Percentiles rank a stretch among this genome's conserved stretches.
Evolutionary conservation across 2,329 filamentous ascomycete species (phyloP).

Genomic region (Fusarium veterinarium): DNA sequence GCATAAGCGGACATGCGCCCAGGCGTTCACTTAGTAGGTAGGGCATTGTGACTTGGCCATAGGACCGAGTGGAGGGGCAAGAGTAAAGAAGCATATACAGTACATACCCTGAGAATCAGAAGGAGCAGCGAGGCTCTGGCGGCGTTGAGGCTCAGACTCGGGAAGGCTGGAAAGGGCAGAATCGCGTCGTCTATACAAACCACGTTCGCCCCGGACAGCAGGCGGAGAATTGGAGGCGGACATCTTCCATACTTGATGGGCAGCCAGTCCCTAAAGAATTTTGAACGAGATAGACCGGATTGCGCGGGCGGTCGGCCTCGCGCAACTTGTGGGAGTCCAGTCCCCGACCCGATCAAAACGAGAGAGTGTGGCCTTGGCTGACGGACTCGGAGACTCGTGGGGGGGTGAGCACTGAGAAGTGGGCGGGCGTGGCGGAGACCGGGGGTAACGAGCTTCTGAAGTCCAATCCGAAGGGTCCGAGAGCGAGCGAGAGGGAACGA

Average conservation of each 20-base stretch:
- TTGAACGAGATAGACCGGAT: conserved; percentile 32
- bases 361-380: conserved; percentile 37
- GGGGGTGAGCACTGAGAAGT: conserved; percentile 30
- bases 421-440: conserved; percentile 35
- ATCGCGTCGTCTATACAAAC: conserved; percentile 42
- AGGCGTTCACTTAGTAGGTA: conserved; percentile 15
- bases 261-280: conserved; percentile 37
- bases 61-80: conserved; percentile 2
- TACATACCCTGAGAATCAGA: conserved; percentile 49
- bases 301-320: conserved; percentile 44
- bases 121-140: conserved; percentile 42
- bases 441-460: conserved; percentile 21
- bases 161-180: conserved; percentile 41
- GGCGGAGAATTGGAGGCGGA: conserved; percentile 46
- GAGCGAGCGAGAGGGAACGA: conserved; percentile 16
- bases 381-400: conserved; percentile 30
- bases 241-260: conserved; percentile 53
- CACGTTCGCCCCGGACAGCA: conserved; percentile 44
- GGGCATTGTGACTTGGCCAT: conserved; percentile 17
- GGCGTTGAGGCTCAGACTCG: conserved; percentile 37
- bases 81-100: conserved; percentile 1
- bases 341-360: conserved; percentile 39
- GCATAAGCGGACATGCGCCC: conserved; percentile 25
- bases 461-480: conserved; percentile 39
- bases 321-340: conserved; percentile 36